A percentile compares a stretch with the other conserved stretches of the same genome.
Conservation (phyloP, 306 rosid genomes). For the Corylus heterophylla region DNA sequence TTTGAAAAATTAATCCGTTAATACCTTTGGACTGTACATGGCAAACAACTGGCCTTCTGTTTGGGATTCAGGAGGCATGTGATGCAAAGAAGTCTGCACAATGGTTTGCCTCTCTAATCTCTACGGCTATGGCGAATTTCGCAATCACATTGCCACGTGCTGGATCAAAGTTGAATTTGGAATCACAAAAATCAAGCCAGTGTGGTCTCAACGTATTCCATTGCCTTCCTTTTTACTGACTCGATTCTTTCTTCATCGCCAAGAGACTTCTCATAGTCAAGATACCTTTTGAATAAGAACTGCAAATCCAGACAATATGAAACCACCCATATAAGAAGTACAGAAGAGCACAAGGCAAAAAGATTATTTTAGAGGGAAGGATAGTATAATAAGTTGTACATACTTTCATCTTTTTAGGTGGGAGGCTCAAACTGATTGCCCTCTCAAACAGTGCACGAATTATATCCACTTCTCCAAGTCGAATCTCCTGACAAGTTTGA, state of each 20-base stretch:
- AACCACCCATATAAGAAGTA: conserved; percentile 14
- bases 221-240: conserved; percentile 76
- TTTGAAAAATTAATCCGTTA: not conserved
- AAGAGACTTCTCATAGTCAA: conserved; percentile 71
- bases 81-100: not conserved
- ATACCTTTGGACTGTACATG: not conserved
- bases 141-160: not conserved
- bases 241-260: conserved; percentile 76
- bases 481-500: conserved; percentile 67
- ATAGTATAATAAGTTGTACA: conserved; percentile 8
- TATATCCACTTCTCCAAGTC: conserved; percentile 64
- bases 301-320: conserved; percentile 36
- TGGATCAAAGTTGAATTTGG: not conserved
- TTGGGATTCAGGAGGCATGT: no score
- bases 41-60: not conserved
- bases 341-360: not conserved
- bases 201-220: conserved; percentile 74
- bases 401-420: conserved; percentile 89
- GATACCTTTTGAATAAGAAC: conserved; percentile 88
- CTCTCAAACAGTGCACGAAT: conserved; percentile 87
- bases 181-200: conserved; percentile 38
- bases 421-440: conserved; percentile 83
- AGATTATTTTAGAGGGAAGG: not conserved
- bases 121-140: not conserved
- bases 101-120: not conserved